phyloP scores from a whole-genome alignment of 108 stramenopile species.

The Fragilariopsis cylindrus region DNA sequence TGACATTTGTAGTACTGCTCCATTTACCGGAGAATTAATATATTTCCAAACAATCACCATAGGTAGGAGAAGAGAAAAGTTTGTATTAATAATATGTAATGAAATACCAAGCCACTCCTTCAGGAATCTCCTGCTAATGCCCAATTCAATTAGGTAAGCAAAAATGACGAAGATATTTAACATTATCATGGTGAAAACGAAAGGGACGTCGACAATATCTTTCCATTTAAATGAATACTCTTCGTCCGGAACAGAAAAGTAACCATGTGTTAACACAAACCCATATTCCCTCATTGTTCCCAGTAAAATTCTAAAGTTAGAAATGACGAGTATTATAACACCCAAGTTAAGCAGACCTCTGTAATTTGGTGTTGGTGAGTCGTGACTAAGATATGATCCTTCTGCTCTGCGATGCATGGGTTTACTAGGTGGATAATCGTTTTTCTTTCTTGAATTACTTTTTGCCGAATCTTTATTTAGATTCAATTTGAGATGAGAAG shows the following conservation, averaged over 20 bases:
- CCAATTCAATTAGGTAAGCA: slow-evolving; percentile 63
- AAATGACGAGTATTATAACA: slow-evolving; percentile 72
- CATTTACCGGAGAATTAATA: slow-evolving; percentile 59
- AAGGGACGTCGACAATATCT: slow-evolving; percentile 31
- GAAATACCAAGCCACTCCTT: slow-evolving; percentile 52
- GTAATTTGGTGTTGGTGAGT: slow-evolving; percentile 70
- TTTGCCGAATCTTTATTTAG: slow-evolving; percentile 41
- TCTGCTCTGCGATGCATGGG: slow-evolving; percentile 70
- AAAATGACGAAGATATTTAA: slow-evolving; percentile 57
- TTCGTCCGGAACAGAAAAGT: slow-evolving; percentile 20
- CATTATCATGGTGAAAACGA: slow-evolving; percentile 54
- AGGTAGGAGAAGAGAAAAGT: slow-evolving; percentile 47
- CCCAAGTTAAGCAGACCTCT: slow-evolving; percentile 82
- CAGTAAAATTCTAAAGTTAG: slow-evolving; percentile 66
- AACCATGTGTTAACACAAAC: slow-evolving; percentile 45
- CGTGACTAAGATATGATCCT: slow-evolving; percentile 62
- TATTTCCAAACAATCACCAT: slow-evolving; percentile 67
- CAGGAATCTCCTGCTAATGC: slow-evolving; percentile 40
- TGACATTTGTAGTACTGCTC: slow-evolving; percentile 58
- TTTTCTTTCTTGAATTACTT: slow-evolving; percentile 33
- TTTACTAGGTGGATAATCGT: slow-evolving; percentile 62
- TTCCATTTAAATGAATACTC: too few relatives aligned
- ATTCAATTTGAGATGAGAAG: slow-evolving; percentile 44
- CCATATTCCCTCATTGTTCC: slow-evolving; percentile 58
- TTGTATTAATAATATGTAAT: slow-evolving; percentile 67